A percentile compares a stretch with the other conserved stretches of the same genome.
phyloP scores from a whole-genome alignment of 306 rosid genomes.

The Trifolium subterraneum region DNA sequence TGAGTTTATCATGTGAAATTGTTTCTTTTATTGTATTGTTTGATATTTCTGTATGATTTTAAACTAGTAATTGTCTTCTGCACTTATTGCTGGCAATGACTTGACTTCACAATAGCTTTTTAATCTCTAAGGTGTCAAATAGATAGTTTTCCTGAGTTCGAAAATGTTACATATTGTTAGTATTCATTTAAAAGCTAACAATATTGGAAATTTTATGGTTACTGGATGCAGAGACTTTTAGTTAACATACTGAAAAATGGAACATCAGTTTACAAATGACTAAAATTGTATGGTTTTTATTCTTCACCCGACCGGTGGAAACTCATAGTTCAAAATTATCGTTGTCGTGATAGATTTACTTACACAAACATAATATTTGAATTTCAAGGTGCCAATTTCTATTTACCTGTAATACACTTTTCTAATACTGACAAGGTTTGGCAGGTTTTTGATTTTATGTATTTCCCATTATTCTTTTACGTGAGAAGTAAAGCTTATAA shows the following conservation, averaged over 20 bases:
- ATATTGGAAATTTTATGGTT: constrained; percentile 1
- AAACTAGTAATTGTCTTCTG: constrained; percentile 1
- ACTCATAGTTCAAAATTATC: constrained; percentile 3
- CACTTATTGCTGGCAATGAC: constrained; percentile 3
- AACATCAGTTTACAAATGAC: constrained; percentile 9
- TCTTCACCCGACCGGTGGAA: constrained; percentile 3
- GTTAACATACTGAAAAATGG: constrained; percentile 12
- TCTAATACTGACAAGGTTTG: constrained; percentile 17
- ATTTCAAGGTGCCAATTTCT: constrained; percentile 24
- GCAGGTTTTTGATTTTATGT: constrained; percentile 7
- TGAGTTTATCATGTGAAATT: constrained; percentile 9
- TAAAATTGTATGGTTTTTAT: constrained; percentile 8
- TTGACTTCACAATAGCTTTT: neutral
- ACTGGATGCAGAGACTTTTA: neutral
- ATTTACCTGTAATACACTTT: constrained; percentile 7
- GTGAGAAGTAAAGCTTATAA: constrained; percentile 17
- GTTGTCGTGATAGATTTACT: constrained; percentile 20
- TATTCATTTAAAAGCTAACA: neutral
- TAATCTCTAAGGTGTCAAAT: constrained; percentile 13
- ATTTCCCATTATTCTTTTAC: constrained; percentile 6
- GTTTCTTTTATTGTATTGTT: constrained; percentile 26
- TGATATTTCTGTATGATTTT: neutral
- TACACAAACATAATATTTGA: constrained; percentile 8
- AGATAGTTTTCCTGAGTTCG: constrained; percentile 15
- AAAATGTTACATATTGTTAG: constrained; percentile 4